These are phyloP conservation scores for Ceratocystis cubensis DNA, from an alignment of 2,329 filamentous ascomycete species.

Conservation along the genomic window DNA sequence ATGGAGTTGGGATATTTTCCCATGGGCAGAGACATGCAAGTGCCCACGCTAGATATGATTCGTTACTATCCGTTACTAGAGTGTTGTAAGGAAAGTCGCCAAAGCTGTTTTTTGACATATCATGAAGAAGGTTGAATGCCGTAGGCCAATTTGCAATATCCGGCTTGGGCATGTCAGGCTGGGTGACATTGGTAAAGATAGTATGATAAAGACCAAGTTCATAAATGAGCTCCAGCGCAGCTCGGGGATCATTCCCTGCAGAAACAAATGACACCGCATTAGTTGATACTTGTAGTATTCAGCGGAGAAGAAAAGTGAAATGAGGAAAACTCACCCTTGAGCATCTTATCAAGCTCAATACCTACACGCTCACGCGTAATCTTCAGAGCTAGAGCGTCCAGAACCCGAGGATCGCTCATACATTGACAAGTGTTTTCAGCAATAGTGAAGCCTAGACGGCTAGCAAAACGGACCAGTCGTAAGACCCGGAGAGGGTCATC, in stretches of 20 bases:
- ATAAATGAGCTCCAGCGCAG: conserved; percentile 53
- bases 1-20: conserved; percentile 38
- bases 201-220: conserved; percentile 55
- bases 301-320: no score
- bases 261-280: neutral
- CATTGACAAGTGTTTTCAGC: conserved; percentile 53
- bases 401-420: conserved; percentile 71
- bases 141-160: conserved; percentile 48
- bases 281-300: neutral
- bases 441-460: conserved; percentile 67
- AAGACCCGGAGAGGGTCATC: conserved; percentile 85
- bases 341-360: conserved; percentile 81
- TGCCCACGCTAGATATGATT: conserved; percentile 63
- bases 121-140: conserved; percentile 51
- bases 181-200: conserved; percentile 58
- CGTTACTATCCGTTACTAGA: conserved; percentile 51
- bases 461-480: conserved; percentile 80
- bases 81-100: conserved; percentile 38
- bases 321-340: conserved; percentile 44
- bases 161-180: conserved; percentile 40
- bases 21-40: conserved; percentile 66
- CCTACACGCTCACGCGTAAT: conserved; percentile 87
- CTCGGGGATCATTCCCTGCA: conserved; percentile 44
- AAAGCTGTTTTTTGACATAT: conserved; percentile 34
- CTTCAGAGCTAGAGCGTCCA: conserved; percentile 66